These are phyloP conservation scores for Mycena sp. DNA, from an alignment of 1,284 basidiomycete genomes.

Conservation along the genomic window DNA sequence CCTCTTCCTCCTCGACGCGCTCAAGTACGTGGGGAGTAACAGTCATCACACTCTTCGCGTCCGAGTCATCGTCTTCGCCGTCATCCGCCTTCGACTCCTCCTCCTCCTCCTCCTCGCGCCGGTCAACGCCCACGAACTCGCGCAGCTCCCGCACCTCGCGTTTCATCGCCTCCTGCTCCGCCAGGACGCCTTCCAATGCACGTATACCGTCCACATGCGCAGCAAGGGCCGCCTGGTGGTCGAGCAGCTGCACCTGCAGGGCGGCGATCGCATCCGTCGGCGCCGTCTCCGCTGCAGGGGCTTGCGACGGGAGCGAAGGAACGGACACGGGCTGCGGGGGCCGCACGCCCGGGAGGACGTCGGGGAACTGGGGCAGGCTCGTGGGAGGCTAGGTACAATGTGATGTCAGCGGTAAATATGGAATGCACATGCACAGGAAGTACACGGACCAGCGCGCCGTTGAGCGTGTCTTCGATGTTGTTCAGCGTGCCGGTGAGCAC, in stretches of 20 bases:
- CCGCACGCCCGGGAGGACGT: conserved; percentile 69
- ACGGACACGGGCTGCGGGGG: conserved; percentile 18
- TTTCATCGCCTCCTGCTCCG: conserved; percentile 90
- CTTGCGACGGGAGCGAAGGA: conserved; percentile 18
- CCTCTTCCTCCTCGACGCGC: conserved; percentile 26
- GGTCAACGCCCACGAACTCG: conserved; percentile 51
- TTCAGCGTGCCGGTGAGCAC: conserved; percentile 84
- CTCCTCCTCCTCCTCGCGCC: conserved; percentile 8
- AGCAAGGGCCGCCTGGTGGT: conserved; percentile 85
- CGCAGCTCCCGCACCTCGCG: conserved; percentile 79
- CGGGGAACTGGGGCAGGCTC: conserved; percentile 64
- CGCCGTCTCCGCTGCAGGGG: conserved; percentile 1
- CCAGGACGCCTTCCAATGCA: conserved; percentile 81
- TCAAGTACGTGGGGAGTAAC: conserved; percentile 22
- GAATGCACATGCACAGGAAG: too few relatives aligned
- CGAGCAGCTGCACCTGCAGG: conserved; percentile 87
- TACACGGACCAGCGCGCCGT: conserved; percentile 77
- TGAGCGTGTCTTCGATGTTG: conserved; percentile 92
- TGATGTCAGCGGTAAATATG: too few relatives aligned
- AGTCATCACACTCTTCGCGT: conserved; percentile 24
- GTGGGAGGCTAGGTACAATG: conserved; percentile 45
- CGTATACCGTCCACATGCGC: conserved; percentile 88
- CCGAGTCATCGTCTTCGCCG: conserved; percentile 16
- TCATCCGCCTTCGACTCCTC: background rate
- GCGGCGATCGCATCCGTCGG: conserved; percentile 52